Base-by-base conservation (phyloP, 495 filamentous ascomycete species). In the Bathelium albidoporum region DNA sequence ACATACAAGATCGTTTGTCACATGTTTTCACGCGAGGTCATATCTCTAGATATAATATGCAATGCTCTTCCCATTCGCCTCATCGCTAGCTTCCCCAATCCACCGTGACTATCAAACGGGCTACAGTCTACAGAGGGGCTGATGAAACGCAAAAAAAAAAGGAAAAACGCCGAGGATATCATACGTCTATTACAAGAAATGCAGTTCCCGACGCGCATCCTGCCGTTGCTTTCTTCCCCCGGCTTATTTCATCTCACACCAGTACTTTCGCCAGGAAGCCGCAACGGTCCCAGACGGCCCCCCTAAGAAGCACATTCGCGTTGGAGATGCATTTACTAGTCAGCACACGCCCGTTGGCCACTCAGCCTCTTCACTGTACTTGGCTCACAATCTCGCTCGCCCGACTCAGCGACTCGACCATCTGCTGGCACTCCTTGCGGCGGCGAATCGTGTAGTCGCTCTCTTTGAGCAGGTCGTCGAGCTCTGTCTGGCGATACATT, bases 401-500 rank as follows among this genome's bases (percentile, higher is more conserved):
- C 70, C 87, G 86, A 62, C 81, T 75, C 65, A 99, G 78, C 49
- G 87, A 90, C 77, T 99, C 95, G 22, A 99, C 94, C 95, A 97
- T 97, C 76, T 96, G 91, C 75, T 93, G 89, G 79, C 95, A 99
- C 76, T 99, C 95, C 80, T 99, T 97, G 72, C 95, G 85, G 74
- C 95, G 82, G 65, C 95, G 84, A 69, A 93, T 79, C 7, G 95
- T 99, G 83, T 96, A 96, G 70, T 99, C 95, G 74, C 89, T 94
- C 77, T 99, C 95, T 81, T 95, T 97, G 63, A 99, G 85, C 62
- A 99, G 82, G 52, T 93, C 91, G 65, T 99, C 95, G 4, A 97
- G 80, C 67, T 95, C 90, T 73, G 84, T 85, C 60, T 83, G 86
- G 71, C 89, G 86, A 80, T 97, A 99, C 88, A 99, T 94, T 72